A percentile compares a stretch with the other conserved stretches of the same genome.
Evolutionary conservation across 176 grass and related monocot species (phyloP).

Genomic region (Stipa capillata): DNA sequence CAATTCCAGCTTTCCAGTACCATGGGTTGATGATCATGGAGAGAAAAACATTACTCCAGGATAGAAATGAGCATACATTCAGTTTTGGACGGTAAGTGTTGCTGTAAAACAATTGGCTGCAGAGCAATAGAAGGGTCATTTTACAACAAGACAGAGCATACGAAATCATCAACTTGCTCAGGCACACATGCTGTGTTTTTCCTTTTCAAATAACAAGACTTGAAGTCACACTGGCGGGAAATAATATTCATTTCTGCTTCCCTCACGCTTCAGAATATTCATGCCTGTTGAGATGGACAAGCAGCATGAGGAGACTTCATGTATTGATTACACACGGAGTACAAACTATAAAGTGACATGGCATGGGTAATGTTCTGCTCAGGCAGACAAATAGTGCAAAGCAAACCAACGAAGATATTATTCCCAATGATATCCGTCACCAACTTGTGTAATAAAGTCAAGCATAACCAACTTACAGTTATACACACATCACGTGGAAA

Average conservation of each 20-base stretch:
- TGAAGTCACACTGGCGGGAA: not conserved
- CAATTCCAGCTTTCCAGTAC: conserved; percentile 1
- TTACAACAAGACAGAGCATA: conserved; percentile 28
- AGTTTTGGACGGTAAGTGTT: not conserved
- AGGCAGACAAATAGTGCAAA: conserved; percentile 21
- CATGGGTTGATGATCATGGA: not conserved
- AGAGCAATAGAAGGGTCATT: not conserved
- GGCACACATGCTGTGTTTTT: conserved; percentile 6
- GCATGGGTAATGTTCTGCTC: not conserved
- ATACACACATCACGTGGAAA: conserved; percentile 4
- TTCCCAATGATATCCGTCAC: conserved; percentile 17
- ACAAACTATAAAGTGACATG: not conserved
- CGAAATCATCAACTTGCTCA: conserved; percentile 26
- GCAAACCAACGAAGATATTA: conserved; percentile 11
- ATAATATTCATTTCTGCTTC: not conserved
- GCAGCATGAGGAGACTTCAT: conserved; percentile 6
- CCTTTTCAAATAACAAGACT: not conserved
- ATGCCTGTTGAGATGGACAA: conserved; percentile 36
- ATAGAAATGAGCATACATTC: not conserved
- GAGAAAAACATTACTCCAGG: too few relatives aligned
- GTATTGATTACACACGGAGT: not conserved
- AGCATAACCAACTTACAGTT: conserved; percentile 21
- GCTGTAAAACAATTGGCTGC: not conserved
- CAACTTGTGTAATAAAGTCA: conserved; percentile 5
- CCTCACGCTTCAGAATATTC: conserved; percentile 12